These are phyloP conservation scores for Puccinellia tenuiflora DNA, from an alignment of 176 grass and related monocot genomes.

Conservation along the genomic window DNA sequence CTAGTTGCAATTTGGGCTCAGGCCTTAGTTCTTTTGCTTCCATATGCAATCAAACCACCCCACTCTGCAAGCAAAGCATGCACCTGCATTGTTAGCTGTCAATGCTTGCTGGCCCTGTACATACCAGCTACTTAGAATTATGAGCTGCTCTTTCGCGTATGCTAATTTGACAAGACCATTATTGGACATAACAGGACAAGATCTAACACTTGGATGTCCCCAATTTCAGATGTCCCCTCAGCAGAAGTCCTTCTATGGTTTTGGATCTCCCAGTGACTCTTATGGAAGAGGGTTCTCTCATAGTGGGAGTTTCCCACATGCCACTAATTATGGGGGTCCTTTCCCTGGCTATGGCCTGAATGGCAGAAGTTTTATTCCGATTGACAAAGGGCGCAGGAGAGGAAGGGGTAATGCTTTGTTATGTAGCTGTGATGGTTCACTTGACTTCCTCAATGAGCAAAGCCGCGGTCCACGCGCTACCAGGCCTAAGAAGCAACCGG, in stretches of 20 bases:
- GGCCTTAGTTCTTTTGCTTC: neutral
- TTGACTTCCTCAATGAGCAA: constrained; percentile 89
- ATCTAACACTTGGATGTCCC: neutral
- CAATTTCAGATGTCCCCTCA: constrained; percentile 43
- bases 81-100: neutral
- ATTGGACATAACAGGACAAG: neutral
- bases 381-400: constrained; percentile 60
- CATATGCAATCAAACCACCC: neutral
- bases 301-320: constrained; percentile 45
- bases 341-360: constrained; percentile 52
- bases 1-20: neutral
- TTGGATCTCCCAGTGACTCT: constrained; percentile 56
- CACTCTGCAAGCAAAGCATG: constrained; percentile 2
- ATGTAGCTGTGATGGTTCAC: constrained; percentile 66
- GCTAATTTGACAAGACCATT: neutral
- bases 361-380: constrained; percentile 37
- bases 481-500: constrained; percentile 58
- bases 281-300: constrained; percentile 53
- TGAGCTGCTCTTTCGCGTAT: neutral
- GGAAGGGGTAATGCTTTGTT: constrained; percentile 61
- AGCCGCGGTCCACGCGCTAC: constrained; percentile 83
- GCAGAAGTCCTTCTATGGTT: constrained; percentile 72
- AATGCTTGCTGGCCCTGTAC: neutral
- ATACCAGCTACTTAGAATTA: constrained; percentile 6
- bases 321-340: constrained; percentile 48